Conservation (phyloP, 495 filamentous ascomycete genomes). For the Penicillium coffeae region DNA sequence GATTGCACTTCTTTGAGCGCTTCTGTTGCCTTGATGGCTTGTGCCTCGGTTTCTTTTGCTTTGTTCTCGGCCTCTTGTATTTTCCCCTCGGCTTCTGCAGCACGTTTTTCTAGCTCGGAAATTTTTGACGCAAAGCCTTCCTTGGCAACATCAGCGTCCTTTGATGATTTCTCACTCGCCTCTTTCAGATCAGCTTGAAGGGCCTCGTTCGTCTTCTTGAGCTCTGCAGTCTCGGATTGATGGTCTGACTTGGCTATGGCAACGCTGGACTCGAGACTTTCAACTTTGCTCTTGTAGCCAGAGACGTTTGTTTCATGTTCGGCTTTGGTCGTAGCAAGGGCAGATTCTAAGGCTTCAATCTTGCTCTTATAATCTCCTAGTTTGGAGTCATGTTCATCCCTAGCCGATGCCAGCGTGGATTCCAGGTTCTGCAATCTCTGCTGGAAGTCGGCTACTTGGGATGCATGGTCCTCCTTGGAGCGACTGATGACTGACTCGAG, state of each 20-base stretch:
- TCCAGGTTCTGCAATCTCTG: conserved; percentile 8
- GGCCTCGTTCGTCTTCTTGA: conserved; percentile 51
- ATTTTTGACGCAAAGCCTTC: conserved; percentile 51
- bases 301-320: conserved; percentile 56
- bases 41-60: conserved; percentile 47
- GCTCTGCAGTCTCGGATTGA: conserved; percentile 57
- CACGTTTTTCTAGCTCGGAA: conserved; percentile 43
- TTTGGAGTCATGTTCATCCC: background rate
- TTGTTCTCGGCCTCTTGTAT: conserved; percentile 33
- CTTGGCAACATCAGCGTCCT: conserved; percentile 56
- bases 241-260: conserved; percentile 51
- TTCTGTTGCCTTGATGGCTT: conserved; percentile 18
- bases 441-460: conserved; percentile 5
- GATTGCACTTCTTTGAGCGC: conserved; percentile 19
- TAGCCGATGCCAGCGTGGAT: conserved; percentile 27
- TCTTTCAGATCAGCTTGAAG: conserved; percentile 59
- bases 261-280: conserved; percentile 52
- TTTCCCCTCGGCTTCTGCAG: conserved; percentile 40
- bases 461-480: background rate
- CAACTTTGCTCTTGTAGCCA: conserved; percentile 51
- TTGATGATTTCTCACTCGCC: conserved; percentile 42
- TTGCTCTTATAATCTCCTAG: conserved; percentile 4
- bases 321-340: conserved; percentile 49
- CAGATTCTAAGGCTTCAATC: conserved; percentile 31
- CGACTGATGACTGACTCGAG: conserved; percentile 39